Conservation (phyloP, 1,284 basidiomycete genomes). For the Austropuccinia psidii region DNA sequence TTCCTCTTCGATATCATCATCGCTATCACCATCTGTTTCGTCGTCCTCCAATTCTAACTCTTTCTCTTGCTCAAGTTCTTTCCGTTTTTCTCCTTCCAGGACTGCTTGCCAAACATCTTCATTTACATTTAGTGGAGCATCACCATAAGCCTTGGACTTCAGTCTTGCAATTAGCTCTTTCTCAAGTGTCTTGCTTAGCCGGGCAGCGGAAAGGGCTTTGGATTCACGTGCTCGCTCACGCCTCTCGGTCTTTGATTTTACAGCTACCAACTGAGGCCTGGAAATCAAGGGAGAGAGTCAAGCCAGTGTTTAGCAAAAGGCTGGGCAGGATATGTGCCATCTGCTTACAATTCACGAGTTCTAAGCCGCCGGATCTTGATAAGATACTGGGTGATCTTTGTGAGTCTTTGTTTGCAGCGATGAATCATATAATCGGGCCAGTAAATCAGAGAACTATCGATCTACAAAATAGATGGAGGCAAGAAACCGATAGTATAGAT, state of each 20-base stretch:
- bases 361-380: conserved; percentile 93
- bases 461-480: conserved; percentile 52
- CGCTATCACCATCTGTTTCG: conserved; percentile 49
- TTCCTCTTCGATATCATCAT: conserved; percentile 52
- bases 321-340: not conserved
- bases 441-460: conserved; percentile 87
- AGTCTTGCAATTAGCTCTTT: conserved; percentile 91
- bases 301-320: not conserved
- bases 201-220: conserved; percentile 89
- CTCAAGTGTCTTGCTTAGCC: conserved; percentile 88
- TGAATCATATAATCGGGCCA: conserved; percentile 98
- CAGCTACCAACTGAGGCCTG: conserved; percentile 86
- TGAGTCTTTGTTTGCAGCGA: conserved; percentile 98
- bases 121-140: conserved; percentile 95
- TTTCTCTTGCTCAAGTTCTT: conserved; percentile 26
- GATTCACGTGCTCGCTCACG: conserved; percentile 85
- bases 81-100: conserved; percentile 60
- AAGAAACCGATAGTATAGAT: conserved; percentile 13
- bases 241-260: conserved; percentile 97
- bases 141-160: conserved; percentile 94
- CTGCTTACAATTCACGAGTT: conserved; percentile 73
- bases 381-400: conserved; percentile 98
- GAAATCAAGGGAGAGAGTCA: too few relatives aligned
- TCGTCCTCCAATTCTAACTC: conserved; percentile 51
- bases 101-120: conserved; percentile 92